A percentile compares a stretch with the other conserved stretches of the same genome.
These are phyloP conservation scores for Carex pumila DNA, from an alignment of 176 grass and related monocot genomes.

Conservation along the genomic window DNA sequence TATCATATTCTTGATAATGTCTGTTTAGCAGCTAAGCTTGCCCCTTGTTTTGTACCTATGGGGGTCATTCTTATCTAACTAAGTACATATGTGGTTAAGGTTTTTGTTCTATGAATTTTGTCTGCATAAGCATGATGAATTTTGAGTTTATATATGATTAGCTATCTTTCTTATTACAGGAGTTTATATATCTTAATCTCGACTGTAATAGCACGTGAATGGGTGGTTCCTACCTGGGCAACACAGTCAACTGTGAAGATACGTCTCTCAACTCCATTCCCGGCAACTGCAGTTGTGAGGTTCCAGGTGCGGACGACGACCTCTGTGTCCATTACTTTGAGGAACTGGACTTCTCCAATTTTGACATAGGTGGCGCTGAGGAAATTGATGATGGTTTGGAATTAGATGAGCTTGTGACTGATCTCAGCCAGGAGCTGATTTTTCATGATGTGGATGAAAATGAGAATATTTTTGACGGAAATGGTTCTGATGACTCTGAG, in stretches of 20 bases:
- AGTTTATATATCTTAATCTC: not conserved
- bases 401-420: slow-evolving; percentile 37
- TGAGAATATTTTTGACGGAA: slow-evolving; percentile 9
- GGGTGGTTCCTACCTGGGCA: slow-evolving; percentile 38
- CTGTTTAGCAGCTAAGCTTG: not conserved
- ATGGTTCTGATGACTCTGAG: slow-evolving; percentile 29
- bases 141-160: not conserved
- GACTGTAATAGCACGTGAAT: slow-evolving; percentile 42
- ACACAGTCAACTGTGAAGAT: slow-evolving; percentile 25
- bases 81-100: not conserved
- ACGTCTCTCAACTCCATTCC: slow-evolving; percentile 35
- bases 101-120: not conserved
- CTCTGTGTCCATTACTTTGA: slow-evolving; percentile 31
- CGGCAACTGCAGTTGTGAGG: slow-evolving; percentile 27
- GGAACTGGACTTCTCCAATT: slow-evolving; percentile 21
- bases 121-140: not conserved
- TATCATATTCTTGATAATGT: not conserved
- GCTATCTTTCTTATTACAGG: not conserved
- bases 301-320: slow-evolving; percentile 28
- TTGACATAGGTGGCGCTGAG: slow-evolving; percentile 7
- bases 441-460: slow-evolving; percentile 14
- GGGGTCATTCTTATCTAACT: not conserved
- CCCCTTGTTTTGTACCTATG: not conserved
- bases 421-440: slow-evolving; percentile 39
- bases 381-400: slow-evolving; percentile 32